Percentiles rank a stretch among this genome's conserved stretches.
Conservation (phyloP, 2,329 filamentous ascomycete species). For the Akanthomyces lecanii region DNA sequence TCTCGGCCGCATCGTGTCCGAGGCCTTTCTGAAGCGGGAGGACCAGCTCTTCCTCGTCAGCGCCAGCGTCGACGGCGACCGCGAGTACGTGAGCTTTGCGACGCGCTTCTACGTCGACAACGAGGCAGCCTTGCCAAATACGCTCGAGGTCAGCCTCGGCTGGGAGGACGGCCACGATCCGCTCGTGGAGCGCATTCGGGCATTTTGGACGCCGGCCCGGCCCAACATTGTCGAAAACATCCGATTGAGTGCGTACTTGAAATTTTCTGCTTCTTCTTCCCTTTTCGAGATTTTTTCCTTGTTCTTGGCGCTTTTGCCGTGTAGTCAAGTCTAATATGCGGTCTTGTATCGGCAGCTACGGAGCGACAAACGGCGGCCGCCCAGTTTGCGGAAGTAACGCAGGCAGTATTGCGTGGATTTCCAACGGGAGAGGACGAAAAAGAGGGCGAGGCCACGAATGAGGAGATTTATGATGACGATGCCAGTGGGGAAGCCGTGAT, state of each 20-base stretch:
- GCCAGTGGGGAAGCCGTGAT: background rate
- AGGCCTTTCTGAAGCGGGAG: background rate
- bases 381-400: too few species aligned
- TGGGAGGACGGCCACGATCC: background rate
- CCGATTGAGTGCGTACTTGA: background rate
- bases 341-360: too few species aligned
- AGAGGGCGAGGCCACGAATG: background rate
- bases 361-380: too few species aligned
- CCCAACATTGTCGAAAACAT: background rate
- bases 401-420: too few species aligned
- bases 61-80: background rate
- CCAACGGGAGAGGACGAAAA: background rate
- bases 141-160: background rate
- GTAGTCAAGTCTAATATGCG: too few species aligned
- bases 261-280: too few species aligned
- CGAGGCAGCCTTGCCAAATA: background rate
- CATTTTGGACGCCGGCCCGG: constrained; percentile 1
- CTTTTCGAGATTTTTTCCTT: too few species aligned
- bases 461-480: background rate
- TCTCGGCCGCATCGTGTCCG: background rate
- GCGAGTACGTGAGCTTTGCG: background rate
- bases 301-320: too few species aligned
- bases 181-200: background rate
- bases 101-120: background rate
- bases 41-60: background rate